Percentiles rank a stretch among this genome's conserved stretches.
Evolutionary conservation across 2,329 filamentous ascomycete genomes (phyloP).

Genomic region (Penicillium sp.): DNA sequence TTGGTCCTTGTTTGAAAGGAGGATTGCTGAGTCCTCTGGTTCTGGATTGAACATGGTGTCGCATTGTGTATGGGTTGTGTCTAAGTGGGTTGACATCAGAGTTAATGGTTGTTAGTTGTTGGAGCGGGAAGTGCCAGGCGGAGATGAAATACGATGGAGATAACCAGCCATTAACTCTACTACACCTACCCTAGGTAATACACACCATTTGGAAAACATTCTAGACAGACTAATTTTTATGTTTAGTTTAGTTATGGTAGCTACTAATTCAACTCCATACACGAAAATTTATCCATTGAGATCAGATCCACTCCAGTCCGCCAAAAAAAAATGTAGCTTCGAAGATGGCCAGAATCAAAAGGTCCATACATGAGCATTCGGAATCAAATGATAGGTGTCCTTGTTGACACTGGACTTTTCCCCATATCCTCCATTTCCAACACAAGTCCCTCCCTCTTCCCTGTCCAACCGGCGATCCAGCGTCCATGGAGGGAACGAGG

Average conservation of each 20-base stretch:
- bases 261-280: no score
- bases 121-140: no score
- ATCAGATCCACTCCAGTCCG: neutral
- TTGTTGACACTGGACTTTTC: conserved; percentile 9
- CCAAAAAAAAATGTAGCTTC: neutral
- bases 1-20: conserved; percentile 54
- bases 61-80: no score
- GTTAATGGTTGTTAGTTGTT: no score
- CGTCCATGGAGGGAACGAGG: conserved; percentile 36
- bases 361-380: conserved; percentile 52
- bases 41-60: neutral
- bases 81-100: no score
- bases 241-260: no score
- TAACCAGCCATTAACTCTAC: no score
- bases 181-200: no score
- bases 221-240: no score
- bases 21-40: conserved; percentile 40
- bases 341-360: neutral
- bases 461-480: conserved; percentile 43
- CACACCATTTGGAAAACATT: no score
- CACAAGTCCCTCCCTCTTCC: neutral
- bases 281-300: neutral
- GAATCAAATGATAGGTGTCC: neutral
- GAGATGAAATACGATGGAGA: no score
- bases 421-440: conserved; percentile 8